Evolutionary conservation across 768 basidiomycete genomes (phyloP).

Genomic region (Botryobasidium botryosum): DNA sequence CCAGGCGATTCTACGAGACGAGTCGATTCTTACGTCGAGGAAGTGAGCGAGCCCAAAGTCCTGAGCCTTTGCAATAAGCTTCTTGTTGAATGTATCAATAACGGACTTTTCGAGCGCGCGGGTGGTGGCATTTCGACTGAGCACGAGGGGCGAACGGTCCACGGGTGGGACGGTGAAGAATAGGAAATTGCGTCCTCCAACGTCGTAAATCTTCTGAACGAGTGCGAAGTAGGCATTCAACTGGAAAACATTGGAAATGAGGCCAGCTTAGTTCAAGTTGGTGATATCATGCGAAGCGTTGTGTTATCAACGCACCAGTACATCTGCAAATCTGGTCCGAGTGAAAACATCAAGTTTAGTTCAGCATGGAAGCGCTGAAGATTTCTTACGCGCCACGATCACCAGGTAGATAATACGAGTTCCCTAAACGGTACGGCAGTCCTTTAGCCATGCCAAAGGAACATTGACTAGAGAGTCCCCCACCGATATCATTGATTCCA

Average conservation of each 20-base stretch:
- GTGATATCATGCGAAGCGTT: not conserved
- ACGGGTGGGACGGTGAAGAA: constrained; percentile 46
- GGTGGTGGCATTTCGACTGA: constrained; percentile 28
- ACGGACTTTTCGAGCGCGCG: constrained; percentile 28
- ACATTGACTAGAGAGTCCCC: constrained; percentile 11
- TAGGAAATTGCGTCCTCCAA: constrained; percentile 43
- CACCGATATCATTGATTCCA: constrained; percentile 49
- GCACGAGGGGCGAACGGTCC: constrained; percentile 41
- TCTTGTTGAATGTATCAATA: constrained; percentile 35
- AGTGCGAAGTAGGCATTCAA: constrained; percentile 34
- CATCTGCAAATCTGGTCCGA: not conserved
- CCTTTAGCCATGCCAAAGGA: not conserved
- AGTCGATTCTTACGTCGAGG: too few relatives aligned
- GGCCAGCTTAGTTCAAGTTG: not conserved
- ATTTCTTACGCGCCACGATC: constrained; percentile 30
- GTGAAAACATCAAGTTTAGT: not conserved
- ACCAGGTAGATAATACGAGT: constrained; percentile 32
- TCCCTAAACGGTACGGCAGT: constrained; percentile 18
- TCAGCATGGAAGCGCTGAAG: not conserved
- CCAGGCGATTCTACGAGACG: not conserved
- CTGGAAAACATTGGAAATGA: not conserved
- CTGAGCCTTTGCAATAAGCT: constrained; percentile 26
- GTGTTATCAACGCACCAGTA: not conserved
- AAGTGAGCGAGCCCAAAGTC: constrained; percentile 28
- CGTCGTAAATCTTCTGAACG: constrained; percentile 21